Base-by-base conservation (phyloP, 495 filamentous ascomycete genomes). In the Glonium stellatum region DNA sequence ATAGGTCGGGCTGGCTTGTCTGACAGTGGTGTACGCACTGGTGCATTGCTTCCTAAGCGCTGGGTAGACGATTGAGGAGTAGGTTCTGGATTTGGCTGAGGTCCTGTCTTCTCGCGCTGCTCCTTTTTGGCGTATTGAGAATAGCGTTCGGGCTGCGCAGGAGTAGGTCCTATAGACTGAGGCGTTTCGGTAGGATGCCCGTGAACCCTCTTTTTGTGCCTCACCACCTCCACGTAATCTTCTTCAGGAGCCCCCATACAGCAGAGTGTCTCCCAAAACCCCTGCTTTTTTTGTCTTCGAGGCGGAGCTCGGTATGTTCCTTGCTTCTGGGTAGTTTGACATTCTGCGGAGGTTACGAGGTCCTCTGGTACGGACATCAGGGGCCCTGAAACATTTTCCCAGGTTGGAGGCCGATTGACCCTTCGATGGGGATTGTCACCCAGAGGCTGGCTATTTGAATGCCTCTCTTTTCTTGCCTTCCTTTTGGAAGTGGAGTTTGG, bases 201-300 rank as follows among this genome's bases (percentile, higher is more conserved):
- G 22, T 67, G 54, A 13, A 55, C 50, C 46, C 72, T 65, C 54
- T 52, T 64, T 55, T 64, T 67, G 61, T 73, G 72, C 49, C 69
- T 54, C 10, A 76, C 70, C 19, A 76, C 63, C 61, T 76, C 72
- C 23, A 74, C 66, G 44, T 76, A 74, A 49, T 74, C 72, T 12
- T 74, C 72, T 9, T 72, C 70, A 1, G 39, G 57, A 8, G 49
- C 23, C 25, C 47, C 51, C 48, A 58, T 51, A 49, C 73, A 75
- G 48, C 72, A 75, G 15, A 72, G 49, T 15, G 49, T 37, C 10
- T 61, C 56, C 62, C 66, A 74, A 46, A 74, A 69, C 3, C 64
- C 55, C 15, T 52, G 59, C 54, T 70, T 72, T 64, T 69, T 71
- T 57, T 23, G 23, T 50, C 47, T 63, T 35, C 37, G 11, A 22